Base-by-base conservation (phyloP, 2,329 filamentous ascomycete species). In the Claviceps cyperi region DNA sequence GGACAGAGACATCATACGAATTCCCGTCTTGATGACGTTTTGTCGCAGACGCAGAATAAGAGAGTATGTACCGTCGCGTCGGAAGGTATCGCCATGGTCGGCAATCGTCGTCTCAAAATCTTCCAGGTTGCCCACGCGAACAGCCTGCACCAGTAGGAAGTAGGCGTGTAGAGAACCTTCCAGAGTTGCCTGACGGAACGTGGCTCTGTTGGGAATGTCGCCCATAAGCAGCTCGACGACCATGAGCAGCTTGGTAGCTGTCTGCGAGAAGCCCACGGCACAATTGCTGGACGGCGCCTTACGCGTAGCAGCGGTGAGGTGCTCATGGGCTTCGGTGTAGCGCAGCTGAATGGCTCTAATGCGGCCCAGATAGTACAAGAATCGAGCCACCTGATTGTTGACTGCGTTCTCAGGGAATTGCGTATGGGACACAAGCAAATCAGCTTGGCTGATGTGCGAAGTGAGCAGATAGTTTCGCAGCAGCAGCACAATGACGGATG, bases 21-120 rank as follows among this genome's bases (percentile, higher is more conserved):
- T 95, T 57, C 92, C 92, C 3, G 92, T 98, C 76, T 95, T 95
- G 80, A 98, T 97, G 63, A 98, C 92, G 64, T 98, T 98, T 69
- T 98, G 92, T 59, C 92, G 83, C 54, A 98, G 77, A 55, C 92
- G 90, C 55, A 97, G 78, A 60, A 97, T 94, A 51, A 98, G 76
- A 11, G 90, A 94, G 73, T 97, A 97, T 19, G 91, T 97, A 51
- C 87, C 87, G 64, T 98, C 92, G 57, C 85, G 84, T 62, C 88
- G 84, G 81, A 97, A 98, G 11, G 83, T 83, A 43, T 86, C 80
- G 51, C 83, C 83, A 64, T 95, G 82, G 47, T 83, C 78, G 59
- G 85, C 83, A 54, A 97, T 90, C 43, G 85, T 83, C 57, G 83
- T 87, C 66, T 95, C 78, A 66, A 98, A 98, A 54, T 90, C 89